Evolutionary conservation across 371 early-diverging fungal genomes (phyloP).

Genomic region (Mucor indicus): DNA sequence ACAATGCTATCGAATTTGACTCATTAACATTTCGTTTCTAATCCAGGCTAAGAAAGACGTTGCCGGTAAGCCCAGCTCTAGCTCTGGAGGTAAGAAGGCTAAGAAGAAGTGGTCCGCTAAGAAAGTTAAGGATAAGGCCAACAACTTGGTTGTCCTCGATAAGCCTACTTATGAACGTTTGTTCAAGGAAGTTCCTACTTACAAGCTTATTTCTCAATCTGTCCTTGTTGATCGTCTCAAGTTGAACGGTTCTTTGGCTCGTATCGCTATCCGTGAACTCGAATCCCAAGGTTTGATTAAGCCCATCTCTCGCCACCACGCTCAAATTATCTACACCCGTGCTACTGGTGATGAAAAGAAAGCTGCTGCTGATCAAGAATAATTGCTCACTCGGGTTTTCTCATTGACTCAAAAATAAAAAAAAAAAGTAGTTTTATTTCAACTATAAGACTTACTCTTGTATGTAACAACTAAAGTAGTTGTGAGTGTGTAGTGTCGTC

Average conservation of each 20-base stretch:
- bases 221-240: constrained; percentile 97
- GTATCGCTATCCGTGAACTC: constrained; percentile 90
- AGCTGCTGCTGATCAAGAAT: constrained; percentile 35
- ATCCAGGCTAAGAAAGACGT: constrained; percentile 67
- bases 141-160: constrained; percentile 93
- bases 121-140: constrained; percentile 96
- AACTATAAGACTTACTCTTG: too few relatives aligned
- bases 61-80: constrained; percentile 68
- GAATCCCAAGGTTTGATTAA: constrained; percentile 90
- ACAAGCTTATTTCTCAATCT: constrained; percentile 97
- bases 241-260: constrained; percentile 97
- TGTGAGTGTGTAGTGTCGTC: not conserved
- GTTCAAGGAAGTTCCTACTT: constrained; percentile 98
- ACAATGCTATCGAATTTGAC: too few relatives aligned
- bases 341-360: constrained; percentile 76
- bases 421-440: too few relatives aligned
- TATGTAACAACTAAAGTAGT: not conserved
- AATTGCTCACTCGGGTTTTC: constrained; percentile 16
- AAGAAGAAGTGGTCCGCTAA: constrained; percentile 98
- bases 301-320: constrained; percentile 83
- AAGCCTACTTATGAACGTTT: constrained; percentile 90
- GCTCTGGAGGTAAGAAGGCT: constrained; percentile 85
- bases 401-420: not conserved
- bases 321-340: constrained; percentile 85
- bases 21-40: not conserved